phyloP scores from a whole-genome alignment of 1,139 yeast species.

The Geotrichum cucujoidarum region DNA sequence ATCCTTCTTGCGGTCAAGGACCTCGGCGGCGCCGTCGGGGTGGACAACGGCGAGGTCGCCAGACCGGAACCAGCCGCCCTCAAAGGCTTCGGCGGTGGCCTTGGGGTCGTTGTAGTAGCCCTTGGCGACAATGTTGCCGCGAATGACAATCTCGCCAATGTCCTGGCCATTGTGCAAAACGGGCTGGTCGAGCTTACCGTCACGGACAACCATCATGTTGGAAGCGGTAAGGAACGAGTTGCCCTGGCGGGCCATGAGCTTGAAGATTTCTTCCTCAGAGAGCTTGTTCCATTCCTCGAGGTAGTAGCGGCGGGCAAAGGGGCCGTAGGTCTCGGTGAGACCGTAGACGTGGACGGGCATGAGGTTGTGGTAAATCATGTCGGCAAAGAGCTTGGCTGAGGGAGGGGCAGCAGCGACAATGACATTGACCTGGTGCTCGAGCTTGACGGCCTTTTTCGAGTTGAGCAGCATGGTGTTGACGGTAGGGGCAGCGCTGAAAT shows the following conservation, averaged over 20 bases:
- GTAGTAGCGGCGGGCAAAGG: conserved; percentile 36
- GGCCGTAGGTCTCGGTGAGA: conserved; percentile 48
- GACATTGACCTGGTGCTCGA: conserved; percentile 33
- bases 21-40: conserved; percentile 51
- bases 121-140: conserved; percentile 48
- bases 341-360: conserved; percentile 65
- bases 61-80: conserved; percentile 73
- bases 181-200: conserved; percentile 48
- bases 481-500: conserved; percentile 40
- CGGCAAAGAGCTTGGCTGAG: conserved; percentile 35
- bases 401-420: conserved; percentile 42
- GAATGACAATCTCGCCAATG: conserved; percentile 38
- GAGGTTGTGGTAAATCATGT: conserved; percentile 36
- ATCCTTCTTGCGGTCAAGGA: conserved; percentile 73
- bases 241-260: conserved; percentile 38
- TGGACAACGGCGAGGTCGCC: conserved; percentile 70
- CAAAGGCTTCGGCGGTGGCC: conserved; percentile 50
- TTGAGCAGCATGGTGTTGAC: conserved; percentile 39
- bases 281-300: conserved; percentile 34
- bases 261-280: conserved; percentile 28
- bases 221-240: conserved; percentile 36
- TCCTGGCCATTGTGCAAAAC: conserved; percentile 44
- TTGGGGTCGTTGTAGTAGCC: conserved; percentile 57
- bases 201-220: conserved; percentile 44
- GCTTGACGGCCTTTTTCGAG: conserved; percentile 31